Percentiles rank a stretch among this genome's conserved stretches.
These are phyloP conservation scores for Camillea tinctor DNA, from an alignment of 2,329 filamentous ascomycete species.

Conservation along the genomic window DNA sequence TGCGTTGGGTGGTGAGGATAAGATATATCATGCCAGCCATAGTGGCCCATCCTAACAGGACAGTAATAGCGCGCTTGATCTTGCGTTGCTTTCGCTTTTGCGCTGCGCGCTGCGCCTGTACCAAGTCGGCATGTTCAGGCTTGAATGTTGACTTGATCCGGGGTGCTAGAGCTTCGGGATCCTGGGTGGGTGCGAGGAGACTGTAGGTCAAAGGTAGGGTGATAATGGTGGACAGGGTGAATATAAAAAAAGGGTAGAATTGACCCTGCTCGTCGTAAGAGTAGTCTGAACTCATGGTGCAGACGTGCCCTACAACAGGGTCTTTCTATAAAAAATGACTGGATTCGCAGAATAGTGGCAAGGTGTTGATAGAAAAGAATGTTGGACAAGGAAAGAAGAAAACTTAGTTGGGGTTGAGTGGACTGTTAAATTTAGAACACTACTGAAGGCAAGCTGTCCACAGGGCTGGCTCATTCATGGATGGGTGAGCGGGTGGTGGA, in stretches of 20 bases:
- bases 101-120: constrained; percentile 77
- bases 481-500: no score
- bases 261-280: constrained; percentile 97
- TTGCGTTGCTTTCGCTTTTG: constrained; percentile 89
- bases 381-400: constrained; percentile 2
- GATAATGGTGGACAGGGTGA: constrained; percentile 83
- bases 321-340: constrained; percentile 19
- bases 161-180: constrained; percentile 76
- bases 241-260: constrained; percentile 99
- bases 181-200: constrained; percentile 73
- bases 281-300: constrained; percentile 87
- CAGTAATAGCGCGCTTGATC: constrained; percentile 78
- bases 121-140: constrained; percentile 78
- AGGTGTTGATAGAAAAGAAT: constrained; percentile 3
- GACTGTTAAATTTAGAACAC: constrained; percentile 21
- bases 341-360: constrained; percentile 3
- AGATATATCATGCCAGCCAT: constrained; percentile 93
- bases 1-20: constrained; percentile 74
- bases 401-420: constrained; percentile 9
- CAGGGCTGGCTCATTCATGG: constrained; percentile 4
- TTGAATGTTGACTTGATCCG: constrained; percentile 80
- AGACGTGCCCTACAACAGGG: constrained; percentile 31
- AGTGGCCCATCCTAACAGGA: constrained; percentile 73
- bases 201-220: constrained; percentile 89
- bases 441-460: constrained; percentile 13